Evolutionary conservation across 768 basidiomycete species (phyloP), one percentile per base, ranked within the genome.

Genomic region (Suillus subaureus): DNA sequence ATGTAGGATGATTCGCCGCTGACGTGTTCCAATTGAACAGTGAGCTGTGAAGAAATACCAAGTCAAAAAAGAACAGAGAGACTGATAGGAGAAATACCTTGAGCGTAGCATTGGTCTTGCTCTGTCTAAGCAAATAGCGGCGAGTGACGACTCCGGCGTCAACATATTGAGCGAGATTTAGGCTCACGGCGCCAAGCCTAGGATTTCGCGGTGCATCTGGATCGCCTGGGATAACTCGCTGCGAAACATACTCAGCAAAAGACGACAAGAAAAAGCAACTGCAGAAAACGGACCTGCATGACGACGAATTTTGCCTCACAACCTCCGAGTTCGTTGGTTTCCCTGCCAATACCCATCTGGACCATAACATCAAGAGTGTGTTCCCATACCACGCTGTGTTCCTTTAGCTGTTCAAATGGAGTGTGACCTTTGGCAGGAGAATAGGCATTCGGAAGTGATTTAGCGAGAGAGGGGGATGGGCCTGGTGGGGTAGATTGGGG

Each of bases 81-180:
- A 23, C 40, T 31, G 52, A 39, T 7, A n/a, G 4, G 3, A 11
- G 21, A 61, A 45, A 56, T 52, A 90, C 89, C 81, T 90, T 90
- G 57, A 94, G 80, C 7, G 88, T 90, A 1, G 92, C 91, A 69
- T 94, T 94, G 45, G 87, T 91, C 77, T 90, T 92, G 70, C 89
- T 91, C 70, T 91, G 85, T 57, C 85, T 80, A 6, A 93, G 77
- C 8, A 92, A 80, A 75, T 92, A 91, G 7, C 86, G 81, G 21
- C 92, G 81, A 12, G 86, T 86, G 31, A 92, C 82, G 35, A 74
- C 73, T 9, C 85, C 85, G 1, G 78, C 85, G 56, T 83, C 81
- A 16, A 87, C 89, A 69, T 92, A 94, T 71, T 93, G 89, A 0
- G 92, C 88, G 2, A 94, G 81, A 71, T 94, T 89, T 64, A 94